A percentile compares a stretch with the other conserved stretches of the same genome.
These are phyloP conservation scores for Flueggea neowawraea DNA, from an alignment of 441 rosid genomes.

Conservation along the genomic window DNA sequence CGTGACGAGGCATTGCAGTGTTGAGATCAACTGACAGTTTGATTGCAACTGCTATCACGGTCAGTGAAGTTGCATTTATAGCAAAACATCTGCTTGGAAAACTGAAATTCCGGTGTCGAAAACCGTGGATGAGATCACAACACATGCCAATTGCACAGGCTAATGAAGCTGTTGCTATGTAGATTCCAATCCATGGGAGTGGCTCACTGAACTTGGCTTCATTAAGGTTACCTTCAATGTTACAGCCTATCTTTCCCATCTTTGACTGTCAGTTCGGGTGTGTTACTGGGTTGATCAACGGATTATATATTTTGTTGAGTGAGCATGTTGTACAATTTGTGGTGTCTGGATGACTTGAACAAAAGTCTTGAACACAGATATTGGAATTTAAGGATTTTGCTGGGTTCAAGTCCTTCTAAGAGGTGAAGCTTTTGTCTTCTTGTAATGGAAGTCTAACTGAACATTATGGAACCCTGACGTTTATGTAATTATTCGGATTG, in stretches of 20 bases:
- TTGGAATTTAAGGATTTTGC: too few relatives aligned
- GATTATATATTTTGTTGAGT: too few relatives aligned
- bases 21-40: slow-evolving; percentile 86
- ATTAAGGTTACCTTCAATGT: slow-evolving; percentile 53
- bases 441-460: too few relatives aligned
- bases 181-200: slow-evolving; percentile 71
- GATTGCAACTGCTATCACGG: slow-evolving; percentile 60
- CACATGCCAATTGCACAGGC: slow-evolving; percentile 63
- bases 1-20: slow-evolving; percentile 67
- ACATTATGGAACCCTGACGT: too few relatives aligned
- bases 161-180: slow-evolving; percentile 45
- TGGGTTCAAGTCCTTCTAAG: too few relatives aligned
- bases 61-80: slow-evolving; percentile 76
- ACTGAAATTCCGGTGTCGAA: slow-evolving; percentile 59
- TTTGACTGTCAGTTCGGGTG: not conserved
- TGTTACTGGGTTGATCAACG: too few relatives aligned
- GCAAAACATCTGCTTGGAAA: slow-evolving; percentile 68
- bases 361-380: too few relatives aligned
- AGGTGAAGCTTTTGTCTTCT: too few relatives aligned
- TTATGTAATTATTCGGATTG: too few relatives aligned
- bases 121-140: slow-evolving; percentile 54
- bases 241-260: slow-evolving; percentile 55
- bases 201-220: slow-evolving; percentile 61
- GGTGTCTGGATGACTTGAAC: too few relatives aligned
- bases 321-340: too few relatives aligned